Evolutionary conservation across 1,284 basidiomycete species (phyloP).

Genomic region (Fomitiporia mediterranea): DNA sequence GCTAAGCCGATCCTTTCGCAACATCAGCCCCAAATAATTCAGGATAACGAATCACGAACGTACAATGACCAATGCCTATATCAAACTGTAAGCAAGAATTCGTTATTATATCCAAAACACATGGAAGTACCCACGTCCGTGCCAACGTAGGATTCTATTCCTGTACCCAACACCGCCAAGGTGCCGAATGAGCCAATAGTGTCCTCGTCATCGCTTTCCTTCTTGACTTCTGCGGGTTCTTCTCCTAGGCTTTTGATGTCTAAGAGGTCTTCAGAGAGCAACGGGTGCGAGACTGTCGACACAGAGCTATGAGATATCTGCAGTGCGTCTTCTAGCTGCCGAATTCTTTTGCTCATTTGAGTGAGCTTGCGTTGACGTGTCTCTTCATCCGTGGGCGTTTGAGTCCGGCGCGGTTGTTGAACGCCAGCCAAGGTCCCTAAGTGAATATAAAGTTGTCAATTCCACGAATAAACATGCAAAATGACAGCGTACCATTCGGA

Average conservation of each 20-base stretch:
- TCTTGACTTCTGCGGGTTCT: neutral
- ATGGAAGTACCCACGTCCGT: slow-evolving; percentile 13
- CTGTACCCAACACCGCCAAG: slow-evolving; percentile 10
- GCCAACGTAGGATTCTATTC: slow-evolving; percentile 12
- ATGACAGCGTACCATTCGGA: slow-evolving; percentile 14
- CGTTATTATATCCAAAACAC: neutral
- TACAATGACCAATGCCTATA: neutral
- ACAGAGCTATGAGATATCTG: slow-evolving; percentile 17
- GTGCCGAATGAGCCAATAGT: slow-evolving; percentile 13
- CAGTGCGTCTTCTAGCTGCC: slow-evolving; percentile 25
- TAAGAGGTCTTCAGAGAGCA: slow-evolving; percentile 26
- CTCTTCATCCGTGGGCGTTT: slow-evolving; percentile 22
- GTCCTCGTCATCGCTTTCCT: slow-evolving; percentile 7
- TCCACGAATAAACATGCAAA: neutral
- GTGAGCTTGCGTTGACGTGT: slow-evolving; percentile 23
- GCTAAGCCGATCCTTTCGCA: neutral
- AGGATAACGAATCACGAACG: neutral
- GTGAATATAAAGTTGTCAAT: neutral
- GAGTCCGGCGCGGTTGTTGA: slow-evolving; percentile 4
- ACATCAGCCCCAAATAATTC: neutral
- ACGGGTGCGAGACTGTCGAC: slow-evolving; percentile 23
- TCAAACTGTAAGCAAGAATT: neutral
- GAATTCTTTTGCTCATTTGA: slow-evolving; percentile 23
- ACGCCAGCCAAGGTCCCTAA: slow-evolving; percentile 3
- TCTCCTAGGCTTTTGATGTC: slow-evolving; percentile 21